phyloP scores from a whole-genome alignment of 257 asterid genomes.

The Jasminum sambac region DNA sequence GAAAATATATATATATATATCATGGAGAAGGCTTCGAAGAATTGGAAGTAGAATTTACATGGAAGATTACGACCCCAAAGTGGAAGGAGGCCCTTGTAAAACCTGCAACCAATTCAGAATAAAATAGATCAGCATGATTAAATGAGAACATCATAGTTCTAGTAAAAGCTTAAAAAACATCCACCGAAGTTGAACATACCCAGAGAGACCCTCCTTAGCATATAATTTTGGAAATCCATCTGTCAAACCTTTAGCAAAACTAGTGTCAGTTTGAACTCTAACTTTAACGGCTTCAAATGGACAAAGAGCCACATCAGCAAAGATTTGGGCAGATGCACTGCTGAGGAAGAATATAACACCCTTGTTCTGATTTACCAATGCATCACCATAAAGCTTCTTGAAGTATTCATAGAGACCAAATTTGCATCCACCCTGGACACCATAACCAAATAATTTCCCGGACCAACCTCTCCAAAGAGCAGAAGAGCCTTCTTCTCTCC shows the following conservation, averaged over 20 bases:
- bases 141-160: slow-evolving; percentile 3
- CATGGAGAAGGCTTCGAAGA: not conserved
- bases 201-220: slow-evolving; percentile 54
- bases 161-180: not conserved
- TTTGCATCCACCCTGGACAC: slow-evolving; percentile 69
- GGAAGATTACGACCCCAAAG: slow-evolving; percentile 87
- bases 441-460: slow-evolving; percentile 71
- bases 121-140: slow-evolving; percentile 17
- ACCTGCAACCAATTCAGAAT: slow-evolving; percentile 42
- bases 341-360: slow-evolving; percentile 64
- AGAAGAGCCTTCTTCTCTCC: slow-evolving; percentile 62
- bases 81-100: slow-evolving; percentile 68
- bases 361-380: slow-evolving; percentile 47
- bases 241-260: slow-evolving; percentile 62
- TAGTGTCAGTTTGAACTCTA: slow-evolving; percentile 56
- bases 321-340: slow-evolving; percentile 75
- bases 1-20: not conserved
- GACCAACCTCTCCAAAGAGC: slow-evolving; percentile 88
- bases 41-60: slow-evolving; percentile 44
- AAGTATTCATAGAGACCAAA: slow-evolving; percentile 74
- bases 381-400: slow-evolving; percentile 56
- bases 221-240: slow-evolving; percentile 73
- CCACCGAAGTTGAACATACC: slow-evolving; percentile 33
- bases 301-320: slow-evolving; percentile 78
- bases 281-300: slow-evolving; percentile 84